A percentile compares a stretch with the other conserved stretches of the same genome.
phyloP scores from a whole-genome alignment of 2,329 filamentous ascomycete genomes.

The Alternaria ethzedia region DNA sequence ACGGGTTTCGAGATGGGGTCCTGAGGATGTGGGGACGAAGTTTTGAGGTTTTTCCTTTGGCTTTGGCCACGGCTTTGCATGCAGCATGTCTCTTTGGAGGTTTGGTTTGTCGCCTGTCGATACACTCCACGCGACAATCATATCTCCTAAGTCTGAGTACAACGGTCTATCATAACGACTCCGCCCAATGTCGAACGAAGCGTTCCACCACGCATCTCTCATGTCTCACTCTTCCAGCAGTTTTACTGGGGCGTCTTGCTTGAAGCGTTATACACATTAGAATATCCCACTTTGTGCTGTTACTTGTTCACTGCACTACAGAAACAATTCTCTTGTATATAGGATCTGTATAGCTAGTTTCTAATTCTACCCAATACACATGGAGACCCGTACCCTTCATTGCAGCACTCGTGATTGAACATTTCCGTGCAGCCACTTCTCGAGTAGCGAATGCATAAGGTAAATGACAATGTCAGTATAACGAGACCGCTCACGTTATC shows the following conservation, averaged over 20 bases:
- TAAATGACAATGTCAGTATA: background rate
- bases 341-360: background rate
- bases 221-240: background rate
- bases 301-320: background rate
- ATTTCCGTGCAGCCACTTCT: background rate
- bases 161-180: background rate
- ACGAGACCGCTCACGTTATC: background rate
- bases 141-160: background rate
- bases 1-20: background rate
- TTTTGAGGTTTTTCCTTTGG: background rate
- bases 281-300: background rate
- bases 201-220: background rate
- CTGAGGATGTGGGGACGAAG: background rate
- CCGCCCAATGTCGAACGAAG: background rate
- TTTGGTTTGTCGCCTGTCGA: background rate
- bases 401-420: background rate
- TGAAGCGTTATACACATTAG: background rate
- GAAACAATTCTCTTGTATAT: background rate
- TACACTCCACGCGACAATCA: no score
- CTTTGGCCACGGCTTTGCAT: background rate
- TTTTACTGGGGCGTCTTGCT: background rate
- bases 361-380: background rate
- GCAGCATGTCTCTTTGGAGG: background rate
- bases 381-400: accelerated
- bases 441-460: background rate